Evolutionary conservation across 2,329 filamentous ascomycete species (phyloP), one percentile per base, ranked within the genome.

Genomic region (Colletotrichum melonis): DNA sequence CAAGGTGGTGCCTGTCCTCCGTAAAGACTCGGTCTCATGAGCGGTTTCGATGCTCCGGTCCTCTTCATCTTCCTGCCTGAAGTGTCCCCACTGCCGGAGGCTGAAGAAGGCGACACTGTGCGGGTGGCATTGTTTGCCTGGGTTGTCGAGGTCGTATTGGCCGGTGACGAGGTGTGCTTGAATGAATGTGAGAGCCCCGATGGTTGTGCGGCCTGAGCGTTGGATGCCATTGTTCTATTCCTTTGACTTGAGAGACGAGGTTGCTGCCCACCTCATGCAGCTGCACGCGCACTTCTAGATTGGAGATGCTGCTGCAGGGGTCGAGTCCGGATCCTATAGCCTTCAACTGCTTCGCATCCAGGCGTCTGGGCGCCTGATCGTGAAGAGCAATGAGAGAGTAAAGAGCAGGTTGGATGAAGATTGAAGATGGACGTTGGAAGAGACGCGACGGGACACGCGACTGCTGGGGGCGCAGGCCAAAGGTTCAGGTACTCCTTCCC

Each of bases 21-120:
- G 11, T 52, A 56, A 26, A 28, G 22, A 22, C 55, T 26, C 19
- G 60, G 67, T 32, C 49, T 70, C 42, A 73, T 56, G 14, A 49
- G 42, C n/a, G 58, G 57, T 26, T 70, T 73, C 22, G 62, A 22
- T 28, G 60, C 56, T 26, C 60, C 67, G 26, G 67, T 71, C 35
- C 67, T 57, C 59, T 70, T 73, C 67, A 73, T 73, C 55, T 65
- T 71, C 52, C 69, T 69, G 26, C 52, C 57, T 8, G 57, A 7
- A 35, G 42, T 46, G n/a, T 73, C 70, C 30, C 67, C 67, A 7
- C 55, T 35, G 42, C 60, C 65, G 42, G 67, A 73, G 16, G 22
- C 56, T 8, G 63, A 46, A 8, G 70, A 66, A 3, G 67, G 60
- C 14, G 60, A 71, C 24, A 46, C 46, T 28, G 65, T 65, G 46